A percentile compares a stretch with the other conserved stretches of the same genome.
Conservation (phyloP, 2,329 filamentous ascomycete species). For the Pestalotiopsis fici region DNA sequence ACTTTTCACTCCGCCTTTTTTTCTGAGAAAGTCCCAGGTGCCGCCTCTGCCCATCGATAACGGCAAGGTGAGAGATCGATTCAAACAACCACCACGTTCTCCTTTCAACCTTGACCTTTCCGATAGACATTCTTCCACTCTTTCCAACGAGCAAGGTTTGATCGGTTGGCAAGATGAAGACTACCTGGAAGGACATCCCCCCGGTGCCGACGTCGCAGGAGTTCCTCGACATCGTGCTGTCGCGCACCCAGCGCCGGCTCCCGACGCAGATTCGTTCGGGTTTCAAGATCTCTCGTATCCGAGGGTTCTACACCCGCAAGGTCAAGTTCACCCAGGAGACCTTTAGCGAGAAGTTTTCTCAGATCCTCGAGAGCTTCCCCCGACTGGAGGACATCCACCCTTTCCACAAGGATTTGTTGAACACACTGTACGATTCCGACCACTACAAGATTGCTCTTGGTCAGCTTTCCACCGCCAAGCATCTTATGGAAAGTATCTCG, state of each 20-base stretch:
- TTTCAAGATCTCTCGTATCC: slow-evolving; percentile 93
- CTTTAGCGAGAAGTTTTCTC: slow-evolving; percentile 88
- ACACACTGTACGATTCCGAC: slow-evolving; percentile 98
- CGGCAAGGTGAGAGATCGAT: not conserved
- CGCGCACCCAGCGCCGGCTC: slow-evolving; percentile 86
- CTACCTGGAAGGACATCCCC: slow-evolving; percentile 67
- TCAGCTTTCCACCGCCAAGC: slow-evolving; percentile 93
- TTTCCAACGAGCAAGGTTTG: not conserved
- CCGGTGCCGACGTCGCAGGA: slow-evolving; percentile 91
- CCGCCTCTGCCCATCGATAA: slow-evolving; percentile 5
- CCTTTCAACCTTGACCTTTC: not conserved
- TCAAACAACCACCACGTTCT: not conserved
- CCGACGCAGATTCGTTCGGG: slow-evolving; percentile 95
- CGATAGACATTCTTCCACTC: not conserved
- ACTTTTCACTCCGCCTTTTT: slow-evolving; percentile 8
- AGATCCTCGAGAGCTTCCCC: slow-evolving; percentile 91
- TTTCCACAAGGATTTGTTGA: slow-evolving; percentile 88
- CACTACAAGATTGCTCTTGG: slow-evolving; percentile 97
- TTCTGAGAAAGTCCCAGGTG: slow-evolving; percentile 7
- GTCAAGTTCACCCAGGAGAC: slow-evolving; percentile 99
- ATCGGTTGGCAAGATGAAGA: slow-evolving; percentile 42
- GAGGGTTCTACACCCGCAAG: slow-evolving; percentile 92
- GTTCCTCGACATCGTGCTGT: slow-evolving; percentile 96
- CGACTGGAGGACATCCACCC: slow-evolving; percentile 92
- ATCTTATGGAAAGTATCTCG: slow-evolving; percentile 92